Evolutionary conservation across 106 monocot species (phyloP), one percentile per base, ranked within the genome.

Genomic region (Dendrobium nobile): DNA sequence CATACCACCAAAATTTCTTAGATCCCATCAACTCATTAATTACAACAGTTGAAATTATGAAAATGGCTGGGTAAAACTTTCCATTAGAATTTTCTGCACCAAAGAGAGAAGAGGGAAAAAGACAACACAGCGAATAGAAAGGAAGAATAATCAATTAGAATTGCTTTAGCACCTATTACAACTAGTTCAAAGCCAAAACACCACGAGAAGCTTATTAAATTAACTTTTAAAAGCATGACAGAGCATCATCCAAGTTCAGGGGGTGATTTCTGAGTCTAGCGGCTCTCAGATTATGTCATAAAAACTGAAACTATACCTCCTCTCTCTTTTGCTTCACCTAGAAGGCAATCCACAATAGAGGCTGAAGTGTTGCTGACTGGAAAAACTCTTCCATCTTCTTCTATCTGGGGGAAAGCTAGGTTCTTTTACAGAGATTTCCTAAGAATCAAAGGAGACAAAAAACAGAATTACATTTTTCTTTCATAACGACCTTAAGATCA

Each of bases 351-450:
- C 64, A 98, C 90, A 75, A 98, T 79, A 74, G 98, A 85, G 47
- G 91, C 81, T 82, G 98, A 98, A 73, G 54, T 84, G 75, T 98
- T 89, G 85, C 87, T 98, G 45, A 91, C 81, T 80, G 98, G 98
- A 84, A 98, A 98, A 84, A 98, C 98, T 80, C 98, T 90, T 78
- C 98, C 98, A 87, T 98, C 98, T 43, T 95, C 90, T 88, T 98
- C 95, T 41, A 86, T 98, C 98, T 98, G 79, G 79, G 16, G 58
- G 10, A 85, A 59, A 43, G 27, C 10, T 51, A 11, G 67, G 22
- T 81, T n/a, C 31, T 18, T 40, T 41, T 20, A 73, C 4, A 20
- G 26, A 40, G 20, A 0, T 73, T 59, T 75, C 0, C 75, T 16
- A 5, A 17, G 20, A 24, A 10, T 51, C 54, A 40, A 45, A 67